A percentile compares a stretch with the other conserved stretches of the same genome.
These are phyloP conservation scores for Calocera viscosa DNA, from an alignment of 768 basidiomycete genomes.

Conservation along the genomic window DNA sequence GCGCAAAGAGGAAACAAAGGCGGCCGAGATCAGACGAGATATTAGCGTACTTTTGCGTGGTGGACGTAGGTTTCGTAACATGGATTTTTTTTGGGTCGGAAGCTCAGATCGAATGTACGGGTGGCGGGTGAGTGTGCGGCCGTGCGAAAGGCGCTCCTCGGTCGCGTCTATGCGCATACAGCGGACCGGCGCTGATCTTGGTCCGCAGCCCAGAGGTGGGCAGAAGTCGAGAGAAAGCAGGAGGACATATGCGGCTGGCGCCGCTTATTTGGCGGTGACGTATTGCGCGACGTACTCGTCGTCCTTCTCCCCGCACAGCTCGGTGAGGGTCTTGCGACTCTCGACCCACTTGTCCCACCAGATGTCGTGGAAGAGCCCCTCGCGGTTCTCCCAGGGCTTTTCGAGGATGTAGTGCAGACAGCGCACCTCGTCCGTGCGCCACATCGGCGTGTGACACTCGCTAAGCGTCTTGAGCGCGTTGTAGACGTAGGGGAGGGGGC, in stretches of 20 bases:
- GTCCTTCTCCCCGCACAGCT: constrained; percentile 1
- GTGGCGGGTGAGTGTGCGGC: not conserved
- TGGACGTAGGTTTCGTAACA: not conserved
- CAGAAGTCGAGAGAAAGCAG: not conserved
- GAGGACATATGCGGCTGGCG: not conserved
- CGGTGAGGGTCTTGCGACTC: not conserved
- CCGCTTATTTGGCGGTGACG: constrained; percentile 5
- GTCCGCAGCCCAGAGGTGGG: not conserved
- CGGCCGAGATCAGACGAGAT: not conserved
- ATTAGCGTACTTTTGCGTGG: constrained; percentile 4
- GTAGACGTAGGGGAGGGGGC: constrained; percentile 70
- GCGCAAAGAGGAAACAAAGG: not conserved
- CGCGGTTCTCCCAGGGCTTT: constrained; percentile 67
- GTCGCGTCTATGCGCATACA: not conserved
- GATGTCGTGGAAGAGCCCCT: constrained; percentile 5
- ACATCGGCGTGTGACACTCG: constrained; percentile 49
- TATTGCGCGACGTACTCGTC: constrained; percentile 5
- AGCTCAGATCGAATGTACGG: not conserved
- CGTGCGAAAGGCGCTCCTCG: constrained; percentile 1
- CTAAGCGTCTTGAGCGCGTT: constrained; percentile 88
- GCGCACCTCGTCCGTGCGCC: constrained; percentile 75
- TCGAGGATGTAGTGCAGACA: constrained; percentile 85
- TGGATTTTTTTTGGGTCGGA: not conserved
- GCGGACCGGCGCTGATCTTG: not conserved
- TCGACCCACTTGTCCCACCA: constrained; percentile 4